phyloP scores from a whole-genome alignment of 306 rosid genomes.

The Malus orientalis region DNA sequence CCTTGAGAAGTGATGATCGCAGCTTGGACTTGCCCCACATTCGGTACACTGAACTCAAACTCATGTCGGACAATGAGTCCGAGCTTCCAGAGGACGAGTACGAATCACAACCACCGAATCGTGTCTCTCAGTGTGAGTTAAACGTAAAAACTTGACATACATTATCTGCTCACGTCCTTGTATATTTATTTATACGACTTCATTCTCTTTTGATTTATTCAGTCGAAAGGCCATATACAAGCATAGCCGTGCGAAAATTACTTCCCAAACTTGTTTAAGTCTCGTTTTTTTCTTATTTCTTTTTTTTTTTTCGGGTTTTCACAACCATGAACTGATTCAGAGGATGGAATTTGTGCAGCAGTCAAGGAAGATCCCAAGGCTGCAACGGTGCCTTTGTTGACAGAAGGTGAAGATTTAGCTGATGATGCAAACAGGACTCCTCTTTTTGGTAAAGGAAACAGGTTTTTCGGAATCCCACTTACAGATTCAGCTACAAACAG shows the following conservation, averaged over 20 bases:
- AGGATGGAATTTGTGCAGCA: conserved; percentile 18
- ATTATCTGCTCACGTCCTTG: neutral
- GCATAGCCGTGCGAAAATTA: no score
- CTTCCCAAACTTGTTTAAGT: neutral
- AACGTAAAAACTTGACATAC: neutral
- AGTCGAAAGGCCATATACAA: no score
- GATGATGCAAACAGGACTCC: conserved; percentile 53
- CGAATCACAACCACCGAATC: conserved; percentile 15
- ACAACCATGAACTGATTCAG: neutral
- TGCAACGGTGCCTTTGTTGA: conserved; percentile 31
- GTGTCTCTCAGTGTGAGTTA: conserved; percentile 30
- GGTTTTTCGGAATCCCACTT: conserved; percentile 70
- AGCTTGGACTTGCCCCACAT: conserved; percentile 36
- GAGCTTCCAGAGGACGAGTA: conserved; percentile 33
- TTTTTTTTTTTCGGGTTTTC: no score
- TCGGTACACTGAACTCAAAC: conserved; percentile 37
- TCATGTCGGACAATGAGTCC: conserved; percentile 22
- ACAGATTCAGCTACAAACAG: conserved; percentile 59
- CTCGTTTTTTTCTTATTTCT: neutral
- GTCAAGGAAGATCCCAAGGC: conserved; percentile 51
- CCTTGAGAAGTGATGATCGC: conserved; percentile 26
- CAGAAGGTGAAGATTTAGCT: conserved; percentile 39
- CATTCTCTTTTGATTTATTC: neutral
- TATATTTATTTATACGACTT: neutral
- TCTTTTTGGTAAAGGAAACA: conserved; percentile 37